Base-by-base conservation (phyloP, 1,139 yeast genomes). In the Yamadazyma membranifaciens region DNA sequence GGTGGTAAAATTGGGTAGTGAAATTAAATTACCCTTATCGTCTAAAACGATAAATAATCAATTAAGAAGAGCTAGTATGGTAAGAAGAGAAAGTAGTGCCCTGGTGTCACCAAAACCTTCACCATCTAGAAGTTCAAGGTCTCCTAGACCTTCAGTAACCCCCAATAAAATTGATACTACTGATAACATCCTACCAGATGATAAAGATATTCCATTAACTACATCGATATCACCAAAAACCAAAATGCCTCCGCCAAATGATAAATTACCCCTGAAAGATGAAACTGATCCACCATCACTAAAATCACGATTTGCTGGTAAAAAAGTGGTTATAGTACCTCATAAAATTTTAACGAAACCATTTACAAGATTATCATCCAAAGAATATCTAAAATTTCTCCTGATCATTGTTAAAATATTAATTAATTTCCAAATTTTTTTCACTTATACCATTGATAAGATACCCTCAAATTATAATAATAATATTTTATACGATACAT, bases 301-400 rank as follows among this genome's bases (percentile, higher is more conserved):
- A 3, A 46, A 39, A 16, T 22, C 45, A 13, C 36, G 41, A 20
- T 16, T 42, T 16, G 33, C 45, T 33, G 53, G 38, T 7, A 58
- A 64, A 42, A 63, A 59, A 42, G 49, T 65, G 38, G 63, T 70
- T 3, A 62, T 72, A 6, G 63, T 72, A 2, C 77, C 78, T 0
- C 77, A 73, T 45, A 65, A 66, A 42, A 67, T 73, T 6, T 57
- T 73, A 25, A 62, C 61, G 42, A 69, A 69, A 41, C 77, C 77
- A 6, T 65, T 73, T 42, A 60, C 65, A 28, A 67, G 66, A 43
- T 55, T 72, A 27, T 55, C 68, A 17, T 57, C 66, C 10, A 63
- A 64, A 37, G 78, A 73, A 43, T 70, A 66, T 42, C 51, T 69
- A 32, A 57, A 56, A 42, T 70, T 73, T 41, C 52, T 73, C 2